Evolutionary conservation across 2,329 filamentous ascomycete species (phyloP), one percentile per base, ranked within the genome.

Genomic region (Mycosphaerella sp.): DNA sequence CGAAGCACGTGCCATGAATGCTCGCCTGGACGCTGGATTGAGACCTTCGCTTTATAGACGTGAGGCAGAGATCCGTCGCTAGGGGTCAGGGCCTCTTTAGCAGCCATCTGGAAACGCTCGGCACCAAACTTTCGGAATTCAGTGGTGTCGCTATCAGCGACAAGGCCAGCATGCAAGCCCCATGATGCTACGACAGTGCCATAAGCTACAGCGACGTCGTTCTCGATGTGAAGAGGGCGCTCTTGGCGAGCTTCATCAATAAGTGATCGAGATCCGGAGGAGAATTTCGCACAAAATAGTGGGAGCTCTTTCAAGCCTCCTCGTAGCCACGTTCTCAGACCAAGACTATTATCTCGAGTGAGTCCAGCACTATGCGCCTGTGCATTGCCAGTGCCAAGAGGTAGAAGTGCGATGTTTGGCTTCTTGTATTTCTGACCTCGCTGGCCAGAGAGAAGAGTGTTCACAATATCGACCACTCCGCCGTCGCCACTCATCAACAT

Each of bases 151-250:
- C 87, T 93, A 71, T 96, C 89, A 61, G 87, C 89, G 17, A 97
- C 89, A 3, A 97, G 77, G 37, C 85, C 83, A 27, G 90, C 87
- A 64, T 97, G 91, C 63, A 97, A 82, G 16, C 87, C 91, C 79
- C 94, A 95, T 67, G 86, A 93, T 40, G 84, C 85, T 1, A 97
- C 90, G 17, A 96, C 88, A 18, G 85, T 86, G 21, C 89, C 90
- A 62, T 86, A 79, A 2, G 78, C 62, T 0, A 61, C 61, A 0
- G 66, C 66, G 0, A 54, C 62, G 44, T 58, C 64, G 17, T 68
- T 62, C 28, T 68, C 60, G 43, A 60, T 0, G 1, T 68, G 58
- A 3, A 70, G 59, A 6, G 59, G 54, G 35, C 66, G 65, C 49
- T 77, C 74, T 30, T 73, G 68, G 9, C 69, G 70, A 16, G 64